A percentile compares a stretch with the other conserved stretches of the same genome.
Evolutionary conservation across 352 stramenopile species (phyloP).

Genomic region (Thalassiosira ordinaria): DNA sequence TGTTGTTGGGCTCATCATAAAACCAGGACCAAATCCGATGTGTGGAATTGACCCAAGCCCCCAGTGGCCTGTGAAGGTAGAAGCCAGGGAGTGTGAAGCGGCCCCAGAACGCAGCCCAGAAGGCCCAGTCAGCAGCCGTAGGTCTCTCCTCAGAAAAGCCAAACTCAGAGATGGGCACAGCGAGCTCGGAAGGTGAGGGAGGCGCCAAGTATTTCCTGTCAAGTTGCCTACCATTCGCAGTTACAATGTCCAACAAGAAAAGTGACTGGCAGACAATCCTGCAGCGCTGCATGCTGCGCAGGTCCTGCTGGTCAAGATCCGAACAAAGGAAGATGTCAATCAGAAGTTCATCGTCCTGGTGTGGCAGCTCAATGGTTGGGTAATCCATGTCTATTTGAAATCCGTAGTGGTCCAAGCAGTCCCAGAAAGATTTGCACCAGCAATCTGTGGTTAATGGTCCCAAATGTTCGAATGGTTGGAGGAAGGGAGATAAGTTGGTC

Average conservation of each 20-base stretch:
- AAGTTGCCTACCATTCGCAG: not conserved
- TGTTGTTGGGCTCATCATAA: not conserved
- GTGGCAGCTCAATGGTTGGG: conserved; percentile 1
- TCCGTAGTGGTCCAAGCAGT: not conserved
- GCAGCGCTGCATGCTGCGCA: not conserved
- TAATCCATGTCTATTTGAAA: conserved; percentile 22
- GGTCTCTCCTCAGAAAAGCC: not conserved
- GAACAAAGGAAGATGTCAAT: conserved; percentile 15
- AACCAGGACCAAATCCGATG: not conserved
- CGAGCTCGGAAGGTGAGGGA: not conserved
- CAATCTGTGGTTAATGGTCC: conserved; percentile 4
- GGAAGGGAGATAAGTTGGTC: not conserved
- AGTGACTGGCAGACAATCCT: not conserved
- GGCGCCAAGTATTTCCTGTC: not conserved
- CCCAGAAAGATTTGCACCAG: conserved; percentile 30
- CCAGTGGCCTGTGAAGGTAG: not conserved
- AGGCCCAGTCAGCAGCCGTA: not conserved
- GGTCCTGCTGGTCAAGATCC: not conserved
- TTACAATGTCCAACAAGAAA: not conserved
- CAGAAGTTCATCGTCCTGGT: conserved; percentile 8
- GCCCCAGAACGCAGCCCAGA: not conserved
- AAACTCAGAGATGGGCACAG: not conserved
- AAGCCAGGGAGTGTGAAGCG: not conserved
- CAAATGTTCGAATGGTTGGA: not conserved
- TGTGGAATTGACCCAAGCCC: too few relatives aligned